Evolutionary conservation across 169 alveolate species (phyloP).

Genomic region (Plasmodium berghei): DNA sequence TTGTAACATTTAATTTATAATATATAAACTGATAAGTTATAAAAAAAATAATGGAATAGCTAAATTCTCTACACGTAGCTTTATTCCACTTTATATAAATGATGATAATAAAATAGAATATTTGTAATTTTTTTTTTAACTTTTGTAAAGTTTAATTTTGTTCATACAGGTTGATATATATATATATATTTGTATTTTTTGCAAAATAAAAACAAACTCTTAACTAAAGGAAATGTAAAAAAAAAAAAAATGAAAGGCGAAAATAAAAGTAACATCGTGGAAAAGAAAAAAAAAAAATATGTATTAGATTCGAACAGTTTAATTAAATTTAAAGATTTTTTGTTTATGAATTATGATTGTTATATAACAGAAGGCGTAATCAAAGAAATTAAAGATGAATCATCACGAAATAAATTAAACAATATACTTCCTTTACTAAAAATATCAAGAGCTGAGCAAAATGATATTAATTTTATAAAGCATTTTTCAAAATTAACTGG

Average conservation of each 20-base stretch:
- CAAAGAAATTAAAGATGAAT: slow-evolving; percentile 74
- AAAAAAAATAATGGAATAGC: no score
- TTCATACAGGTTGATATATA: no score
- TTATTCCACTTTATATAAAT: no score
- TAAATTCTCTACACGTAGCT: no score
- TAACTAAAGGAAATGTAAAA: no score
- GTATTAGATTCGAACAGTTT: slow-evolving; percentile 62
- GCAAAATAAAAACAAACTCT: no score
- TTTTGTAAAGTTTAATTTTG: no score
- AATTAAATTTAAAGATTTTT: slow-evolving; percentile 61
- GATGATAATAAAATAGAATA: no score
- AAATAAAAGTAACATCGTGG: slow-evolving; percentile 1
- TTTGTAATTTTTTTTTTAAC: no score
- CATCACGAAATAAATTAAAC: slow-evolving; percentile 39
- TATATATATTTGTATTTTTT: no score
- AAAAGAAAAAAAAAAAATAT: slow-evolving; percentile 36
- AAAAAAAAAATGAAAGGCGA: background rate
- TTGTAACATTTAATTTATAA: no score
- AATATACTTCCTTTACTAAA: slow-evolving; percentile 66
- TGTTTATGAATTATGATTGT: slow-evolving; percentile 43
- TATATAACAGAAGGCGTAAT: slow-evolving; percentile 75
- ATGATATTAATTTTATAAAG: slow-evolving; percentile 85
- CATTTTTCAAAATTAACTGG: slow-evolving; percentile 91
- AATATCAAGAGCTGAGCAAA: slow-evolving; percentile 83
- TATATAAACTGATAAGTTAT: no score